Evolutionary conservation across 805 yeast species (phyloP).

Genomic region (Wickerhamiella dianesei): DNA sequence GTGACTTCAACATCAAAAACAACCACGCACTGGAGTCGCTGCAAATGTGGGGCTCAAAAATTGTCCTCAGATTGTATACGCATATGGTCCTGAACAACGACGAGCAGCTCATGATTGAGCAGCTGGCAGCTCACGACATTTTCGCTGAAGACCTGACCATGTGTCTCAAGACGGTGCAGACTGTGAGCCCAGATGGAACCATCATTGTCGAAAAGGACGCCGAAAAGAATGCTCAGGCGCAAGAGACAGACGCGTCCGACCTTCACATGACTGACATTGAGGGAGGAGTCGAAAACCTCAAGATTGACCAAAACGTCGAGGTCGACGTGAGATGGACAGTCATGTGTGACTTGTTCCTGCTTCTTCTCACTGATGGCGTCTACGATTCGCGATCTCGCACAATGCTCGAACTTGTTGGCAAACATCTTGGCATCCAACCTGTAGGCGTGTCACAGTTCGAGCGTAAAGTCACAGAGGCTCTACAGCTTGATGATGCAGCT

Average conservation of each 20-base stretch:
- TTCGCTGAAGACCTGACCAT: constrained; percentile 56
- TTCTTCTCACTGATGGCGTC: constrained; percentile 65
- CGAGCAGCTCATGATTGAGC: constrained; percentile 79
- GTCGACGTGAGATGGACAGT: constrained; percentile 88
- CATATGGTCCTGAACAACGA: constrained; percentile 69
- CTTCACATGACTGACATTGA: background rate
- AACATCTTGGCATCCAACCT: constrained; percentile 40
- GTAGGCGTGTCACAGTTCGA: constrained; percentile 81
- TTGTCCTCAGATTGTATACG: constrained; percentile 56
- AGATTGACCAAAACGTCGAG: constrained; percentile 5
- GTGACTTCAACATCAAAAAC: constrained; percentile 28
- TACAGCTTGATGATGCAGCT: constrained; percentile 74
- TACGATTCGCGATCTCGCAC: constrained; percentile 86
- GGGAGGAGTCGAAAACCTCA: constrained; percentile 5
- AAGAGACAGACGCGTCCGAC: background rate
- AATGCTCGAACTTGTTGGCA: constrained; percentile 55
- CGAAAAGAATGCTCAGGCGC: background rate
- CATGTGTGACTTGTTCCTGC: constrained; percentile 75
- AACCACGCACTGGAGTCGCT: constrained; percentile 52
- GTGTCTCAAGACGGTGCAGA: constrained; percentile 36
- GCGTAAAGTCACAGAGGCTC: constrained; percentile 73
- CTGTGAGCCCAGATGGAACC: constrained; percentile 31
- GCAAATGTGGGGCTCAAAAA: constrained; percentile 70
- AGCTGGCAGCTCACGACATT: constrained; percentile 71
- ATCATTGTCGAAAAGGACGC: constrained; percentile 28